phyloP scores from a whole-genome alignment of 768 basidiomycete genomes.

The Boletus reticuloceps region DNA sequence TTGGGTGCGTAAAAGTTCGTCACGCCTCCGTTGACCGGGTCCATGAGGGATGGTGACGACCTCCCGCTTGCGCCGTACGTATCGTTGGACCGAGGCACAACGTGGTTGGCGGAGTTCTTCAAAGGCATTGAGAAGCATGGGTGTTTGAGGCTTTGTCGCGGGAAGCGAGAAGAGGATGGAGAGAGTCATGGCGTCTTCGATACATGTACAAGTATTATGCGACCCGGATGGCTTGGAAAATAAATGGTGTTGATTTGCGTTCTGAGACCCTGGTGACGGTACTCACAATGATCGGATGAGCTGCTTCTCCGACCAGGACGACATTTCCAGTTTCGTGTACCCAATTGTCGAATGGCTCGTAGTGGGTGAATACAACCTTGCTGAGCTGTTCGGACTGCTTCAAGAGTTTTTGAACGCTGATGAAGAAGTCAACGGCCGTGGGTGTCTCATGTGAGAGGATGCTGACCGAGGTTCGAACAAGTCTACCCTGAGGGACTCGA shows the following conservation, averaged over 20 bases:
- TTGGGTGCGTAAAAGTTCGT: slow-evolving; percentile 31
- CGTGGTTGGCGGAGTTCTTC: slow-evolving; percentile 57
- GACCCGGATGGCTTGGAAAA: slow-evolving; percentile 45
- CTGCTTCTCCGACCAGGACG: slow-evolving; percentile 57
- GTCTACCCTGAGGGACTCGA: slow-evolving; percentile 10
- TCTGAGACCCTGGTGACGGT: background rate
- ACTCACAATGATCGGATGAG: slow-evolving; percentile 51
- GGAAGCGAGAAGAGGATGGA: slow-evolving; percentile 55
- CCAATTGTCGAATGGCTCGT: slow-evolving; percentile 44
- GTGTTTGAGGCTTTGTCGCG: slow-evolving; percentile 41
- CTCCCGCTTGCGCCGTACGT: slow-evolving; percentile 43
- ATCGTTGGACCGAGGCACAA: slow-evolving; percentile 36
- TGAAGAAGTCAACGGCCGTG: background rate
- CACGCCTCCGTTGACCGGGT: slow-evolving; percentile 42
- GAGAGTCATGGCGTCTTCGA: slow-evolving; percentile 63
- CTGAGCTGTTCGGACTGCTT: slow-evolving; percentile 11
- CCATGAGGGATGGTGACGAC: slow-evolving; percentile 43
- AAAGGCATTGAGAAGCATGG: slow-evolving; percentile 50
- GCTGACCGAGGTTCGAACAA: slow-evolving; percentile 24
- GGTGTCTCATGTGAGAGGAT: background rate
- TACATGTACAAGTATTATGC: slow-evolving; percentile 44
- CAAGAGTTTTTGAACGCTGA: slow-evolving; percentile 21
- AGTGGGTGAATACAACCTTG: slow-evolving; percentile 32
- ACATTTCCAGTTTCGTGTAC: slow-evolving; percentile 50
- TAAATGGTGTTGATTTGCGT: background rate